A percentile compares a stretch with the other conserved stretches of the same genome.
Conservation (phyloP, 2,329 filamentous ascomycete species). For the Alternaria metachromatica region DNA sequence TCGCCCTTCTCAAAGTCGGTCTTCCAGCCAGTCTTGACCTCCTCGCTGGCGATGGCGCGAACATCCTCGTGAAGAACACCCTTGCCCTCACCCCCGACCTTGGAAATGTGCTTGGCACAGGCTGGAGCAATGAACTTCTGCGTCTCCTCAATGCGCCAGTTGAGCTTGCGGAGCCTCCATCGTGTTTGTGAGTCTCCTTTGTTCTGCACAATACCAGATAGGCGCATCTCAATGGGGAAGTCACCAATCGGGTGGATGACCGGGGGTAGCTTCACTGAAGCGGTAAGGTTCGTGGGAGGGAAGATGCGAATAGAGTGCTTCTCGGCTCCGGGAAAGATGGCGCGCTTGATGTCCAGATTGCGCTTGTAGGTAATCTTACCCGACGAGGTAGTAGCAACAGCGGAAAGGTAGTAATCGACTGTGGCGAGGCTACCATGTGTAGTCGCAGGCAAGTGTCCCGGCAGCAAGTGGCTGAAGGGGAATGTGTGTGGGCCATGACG, state of each 20-base stretch:
- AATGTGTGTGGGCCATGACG: conserved; percentile 72
- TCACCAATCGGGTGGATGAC: conserved; percentile 86
- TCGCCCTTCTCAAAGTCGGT: conserved; percentile 74
- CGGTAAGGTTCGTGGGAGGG: conserved; percentile 92
- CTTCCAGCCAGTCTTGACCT: conserved; percentile 91
- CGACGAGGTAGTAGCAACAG: conserved; percentile 60
- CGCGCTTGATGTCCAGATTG: conserved; percentile 76
- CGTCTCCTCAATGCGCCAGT: conserved; percentile 91
- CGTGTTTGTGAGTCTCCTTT: conserved; percentile 74
- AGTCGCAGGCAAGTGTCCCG: conserved; percentile 83
- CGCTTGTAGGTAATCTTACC: conserved; percentile 70
- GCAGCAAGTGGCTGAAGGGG: conserved; percentile 87
- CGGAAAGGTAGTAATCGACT: conserved; percentile 76
- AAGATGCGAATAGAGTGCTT: conserved; percentile 94
- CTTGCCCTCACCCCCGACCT: conserved; percentile 70
- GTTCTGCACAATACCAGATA: conserved; percentile 81
- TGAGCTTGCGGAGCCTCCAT: conserved; percentile 90
- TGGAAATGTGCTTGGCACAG: conserved; percentile 76
- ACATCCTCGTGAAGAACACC: conserved; percentile 76
- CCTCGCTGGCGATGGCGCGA: conserved; percentile 78
- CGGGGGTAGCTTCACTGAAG: conserved; percentile 79
- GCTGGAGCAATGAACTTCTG: conserved; percentile 79
- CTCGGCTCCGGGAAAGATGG: conserved; percentile 77
- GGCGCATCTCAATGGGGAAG: conserved; percentile 78
- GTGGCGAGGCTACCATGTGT: conserved; percentile 75